Conservation (phyloP, 495 filamentous ascomycete species). For the Neurospora pannonica region DNA sequence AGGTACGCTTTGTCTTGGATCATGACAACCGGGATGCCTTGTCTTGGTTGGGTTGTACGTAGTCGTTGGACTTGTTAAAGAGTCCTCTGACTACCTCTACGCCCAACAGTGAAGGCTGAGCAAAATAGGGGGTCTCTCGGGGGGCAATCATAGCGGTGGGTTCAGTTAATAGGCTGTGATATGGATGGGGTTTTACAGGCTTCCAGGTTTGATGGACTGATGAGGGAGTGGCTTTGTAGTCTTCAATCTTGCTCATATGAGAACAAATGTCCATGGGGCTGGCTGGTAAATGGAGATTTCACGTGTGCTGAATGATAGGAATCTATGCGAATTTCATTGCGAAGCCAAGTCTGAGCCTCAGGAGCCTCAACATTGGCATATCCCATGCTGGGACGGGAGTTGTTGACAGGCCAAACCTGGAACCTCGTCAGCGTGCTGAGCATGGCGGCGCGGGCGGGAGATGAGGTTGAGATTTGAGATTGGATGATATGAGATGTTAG, state of each 20-base stretch:
- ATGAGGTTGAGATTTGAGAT: background rate
- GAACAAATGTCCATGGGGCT: background rate
- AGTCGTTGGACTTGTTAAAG: background rate
- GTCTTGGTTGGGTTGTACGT: background rate
- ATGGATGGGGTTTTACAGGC: background rate
- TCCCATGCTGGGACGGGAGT: background rate
- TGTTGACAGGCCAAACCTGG: background rate
- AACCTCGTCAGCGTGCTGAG: background rate
- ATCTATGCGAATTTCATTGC: background rate
- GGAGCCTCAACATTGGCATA: background rate
- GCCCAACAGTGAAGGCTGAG: background rate
- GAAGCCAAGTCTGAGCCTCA: background rate
- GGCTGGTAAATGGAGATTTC: background rate
- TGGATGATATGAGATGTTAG: background rate
- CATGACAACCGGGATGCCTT: background rate
- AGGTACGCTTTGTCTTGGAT: background rate
- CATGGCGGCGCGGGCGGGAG: background rate
- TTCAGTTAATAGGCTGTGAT: background rate
- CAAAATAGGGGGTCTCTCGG: background rate
- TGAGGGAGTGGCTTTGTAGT: background rate
- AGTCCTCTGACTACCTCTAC: background rate
- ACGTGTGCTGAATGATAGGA: background rate
- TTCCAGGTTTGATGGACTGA: background rate
- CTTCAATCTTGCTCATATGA: background rate
- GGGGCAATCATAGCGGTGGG: background rate